Conservation (phyloP, 2,329 filamentous ascomycete species). For the Talaromyces funiculosus region DNA sequence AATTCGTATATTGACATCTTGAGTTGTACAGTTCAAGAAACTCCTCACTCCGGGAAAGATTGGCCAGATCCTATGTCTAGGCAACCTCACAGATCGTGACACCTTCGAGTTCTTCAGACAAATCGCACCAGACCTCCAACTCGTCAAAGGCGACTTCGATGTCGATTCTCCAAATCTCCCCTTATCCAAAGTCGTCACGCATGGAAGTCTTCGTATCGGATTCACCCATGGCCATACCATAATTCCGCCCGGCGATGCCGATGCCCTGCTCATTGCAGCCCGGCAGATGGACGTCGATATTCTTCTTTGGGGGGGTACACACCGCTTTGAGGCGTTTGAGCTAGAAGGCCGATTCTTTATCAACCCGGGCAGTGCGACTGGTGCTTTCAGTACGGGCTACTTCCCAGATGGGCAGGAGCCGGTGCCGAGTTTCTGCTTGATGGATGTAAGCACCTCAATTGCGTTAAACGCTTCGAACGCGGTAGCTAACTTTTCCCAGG, state of each 20-base stretch:
- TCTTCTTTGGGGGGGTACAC: constrained; percentile 63
- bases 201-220: constrained; percentile 61
- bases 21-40: constrained; percentile 64
- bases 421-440: constrained; percentile 87
- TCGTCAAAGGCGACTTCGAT: constrained; percentile 66
- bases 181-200: constrained; percentile 64
- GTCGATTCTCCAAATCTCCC: constrained; percentile 61
- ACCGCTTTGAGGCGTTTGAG: constrained; percentile 66
- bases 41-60: constrained; percentile 79
- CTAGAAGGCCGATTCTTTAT: constrained; percentile 68
- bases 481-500: constrained; percentile 47
- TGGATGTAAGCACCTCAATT: constrained; percentile 71
- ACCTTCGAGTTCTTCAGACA: constrained; percentile 76
- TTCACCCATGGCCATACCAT: constrained; percentile 69
- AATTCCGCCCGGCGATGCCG: constrained; percentile 60
- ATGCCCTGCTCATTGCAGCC: constrained; percentile 61
- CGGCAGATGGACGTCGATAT: constrained; percentile 68
- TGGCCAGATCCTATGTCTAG: constrained; percentile 71
- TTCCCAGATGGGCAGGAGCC: constrained; percentile 61
- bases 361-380: constrained; percentile 63
- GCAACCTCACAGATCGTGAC: constrained; percentile 72
- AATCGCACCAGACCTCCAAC: constrained; percentile 65
- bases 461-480: background rate
- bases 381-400: constrained; percentile 57
- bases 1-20: background rate